A percentile compares a stretch with the other conserved stretches of the same genome.
phyloP scores from a whole-genome alignment of 2,329 filamentous ascomycete genomes.

The Arthrobotrys entomopaga region DNA sequence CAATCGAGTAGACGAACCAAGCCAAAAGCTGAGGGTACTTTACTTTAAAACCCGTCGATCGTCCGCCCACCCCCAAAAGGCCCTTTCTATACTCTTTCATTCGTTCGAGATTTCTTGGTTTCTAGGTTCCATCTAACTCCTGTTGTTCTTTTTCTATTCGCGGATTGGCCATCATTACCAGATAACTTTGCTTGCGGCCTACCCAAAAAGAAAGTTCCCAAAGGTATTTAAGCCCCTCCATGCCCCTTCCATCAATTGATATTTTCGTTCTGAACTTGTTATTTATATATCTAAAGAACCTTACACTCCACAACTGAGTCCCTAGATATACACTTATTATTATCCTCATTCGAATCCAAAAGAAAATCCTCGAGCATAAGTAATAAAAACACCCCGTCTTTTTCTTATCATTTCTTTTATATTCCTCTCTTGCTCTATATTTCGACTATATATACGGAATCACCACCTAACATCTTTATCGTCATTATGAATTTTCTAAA shows the following conservation, averaged over 20 bases:
- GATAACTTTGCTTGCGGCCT: slow-evolving; percentile 12
- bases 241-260: slow-evolving; percentile 26
- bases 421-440: neutral
- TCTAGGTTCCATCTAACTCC: slow-evolving; percentile 24
- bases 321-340: slow-evolving; percentile 18
- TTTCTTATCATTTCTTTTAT: neutral
- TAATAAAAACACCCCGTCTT: slow-evolving; percentile 14
- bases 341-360: neutral
- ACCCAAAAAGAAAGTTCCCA: neutral
- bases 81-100: slow-evolving; percentile 5
- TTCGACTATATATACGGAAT: neutral
- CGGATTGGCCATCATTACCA: slow-evolving; percentile 15
- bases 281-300: slow-evolving; percentile 35
- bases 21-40: no score
- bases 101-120: slow-evolving; percentile 21
- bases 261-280: slow-evolving; percentile 37
- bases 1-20: slow-evolving; percentile 6
- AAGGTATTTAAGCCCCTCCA: slow-evolving; percentile 38
- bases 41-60: slow-evolving; percentile 13
- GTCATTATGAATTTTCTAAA: slow-evolving; percentile 34
- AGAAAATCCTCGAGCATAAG: slow-evolving; percentile 21
- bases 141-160: slow-evolving; percentile 16
- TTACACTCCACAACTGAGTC: slow-evolving; percentile 9
- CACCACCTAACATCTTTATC: slow-evolving; percentile 18
- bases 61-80: neutral